phyloP scores from a whole-genome alignment of 1,139 yeast genomes.

The Scheffersomyces cryptocercus region DNA sequence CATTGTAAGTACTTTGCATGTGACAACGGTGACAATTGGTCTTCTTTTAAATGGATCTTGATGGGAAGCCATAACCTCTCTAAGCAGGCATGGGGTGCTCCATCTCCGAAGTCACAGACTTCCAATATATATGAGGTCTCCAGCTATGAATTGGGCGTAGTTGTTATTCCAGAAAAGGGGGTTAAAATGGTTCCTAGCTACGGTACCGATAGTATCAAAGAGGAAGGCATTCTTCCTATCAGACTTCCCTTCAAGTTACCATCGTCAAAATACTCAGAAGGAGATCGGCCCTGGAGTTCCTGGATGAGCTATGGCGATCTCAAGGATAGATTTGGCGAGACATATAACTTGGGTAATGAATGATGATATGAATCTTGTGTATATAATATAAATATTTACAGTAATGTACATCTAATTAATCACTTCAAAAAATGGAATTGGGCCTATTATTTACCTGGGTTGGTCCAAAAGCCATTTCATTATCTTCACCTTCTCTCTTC shows the following conservation, averaged over 20 bases:
- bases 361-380: not conserved
- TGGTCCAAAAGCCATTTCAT: constrained; percentile 29
- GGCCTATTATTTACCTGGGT: constrained; percentile 35
- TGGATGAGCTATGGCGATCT: constrained; percentile 20
- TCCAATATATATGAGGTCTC: constrained; percentile 26
- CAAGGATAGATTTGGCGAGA: constrained; percentile 21
- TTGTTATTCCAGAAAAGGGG: constrained; percentile 17
- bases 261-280: constrained; percentile 33
- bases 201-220: constrained; percentile 32
- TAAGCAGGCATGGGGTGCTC: constrained; percentile 72
- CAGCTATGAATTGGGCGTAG: constrained; percentile 61
- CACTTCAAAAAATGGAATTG: constrained; percentile 32
- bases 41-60: constrained; percentile 59
- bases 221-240: constrained; percentile 27
- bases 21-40: constrained; percentile 51
- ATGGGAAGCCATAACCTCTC: constrained; percentile 68
- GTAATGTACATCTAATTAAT: not conserved
- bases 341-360: constrained; percentile 12
- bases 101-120: constrained; percentile 14
- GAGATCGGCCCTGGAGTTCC: constrained; percentile 55
- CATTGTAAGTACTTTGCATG: constrained; percentile 43
- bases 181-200: constrained; percentile 36
- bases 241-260: constrained; percentile 59
- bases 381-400: not conserved
- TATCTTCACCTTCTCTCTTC: constrained; percentile 8